phyloP scores from a whole-genome alignment of 768 basidiomycete genomes.

The Psilocybe cyanescens region DNA sequence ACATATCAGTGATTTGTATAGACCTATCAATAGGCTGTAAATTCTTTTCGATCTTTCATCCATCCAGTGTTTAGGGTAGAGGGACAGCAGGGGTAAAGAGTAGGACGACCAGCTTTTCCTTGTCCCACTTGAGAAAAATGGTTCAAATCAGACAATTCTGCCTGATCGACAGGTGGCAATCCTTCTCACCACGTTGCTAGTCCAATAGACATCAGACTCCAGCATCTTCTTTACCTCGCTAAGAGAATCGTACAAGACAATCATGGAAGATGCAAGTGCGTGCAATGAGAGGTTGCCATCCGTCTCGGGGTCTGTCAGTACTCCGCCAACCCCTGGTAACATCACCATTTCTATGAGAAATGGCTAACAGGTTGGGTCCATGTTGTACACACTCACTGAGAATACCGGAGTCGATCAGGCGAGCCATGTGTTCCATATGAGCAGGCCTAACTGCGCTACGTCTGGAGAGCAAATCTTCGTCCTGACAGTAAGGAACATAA shows the following conservation, averaged over 20 bases:
- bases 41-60: not conserved
- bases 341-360: not conserved
- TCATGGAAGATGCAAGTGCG: slow-evolving; percentile 59
- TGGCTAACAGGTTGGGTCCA: not conserved
- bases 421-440: slow-evolving; percentile 51
- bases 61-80: slow-evolving; percentile 10
- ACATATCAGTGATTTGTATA: not conserved
- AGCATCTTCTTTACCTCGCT: slow-evolving; percentile 45
- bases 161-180: not conserved
- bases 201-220: slow-evolving; percentile 44
- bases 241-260: slow-evolving; percentile 54
- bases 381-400: slow-evolving; percentile 43
- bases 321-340: slow-evolving; percentile 56
- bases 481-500: slow-evolving; percentile 64
- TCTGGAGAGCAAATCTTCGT: slow-evolving; percentile 52
- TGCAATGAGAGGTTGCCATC: slow-evolving; percentile 42
- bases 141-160: not conserved
- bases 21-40: not conserved
- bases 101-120: slow-evolving; percentile 51
- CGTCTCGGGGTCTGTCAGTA: slow-evolving; percentile 56
- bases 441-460: slow-evolving; percentile 52
- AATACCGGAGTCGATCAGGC: slow-evolving; percentile 40
- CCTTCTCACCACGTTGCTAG: slow-evolving; percentile 35
- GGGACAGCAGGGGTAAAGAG: slow-evolving; percentile 36
- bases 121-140: slow-evolving; percentile 55